Base-by-base conservation (phyloP, 2,329 filamentous ascomycete genomes). In the Nemania abortiva region DNA sequence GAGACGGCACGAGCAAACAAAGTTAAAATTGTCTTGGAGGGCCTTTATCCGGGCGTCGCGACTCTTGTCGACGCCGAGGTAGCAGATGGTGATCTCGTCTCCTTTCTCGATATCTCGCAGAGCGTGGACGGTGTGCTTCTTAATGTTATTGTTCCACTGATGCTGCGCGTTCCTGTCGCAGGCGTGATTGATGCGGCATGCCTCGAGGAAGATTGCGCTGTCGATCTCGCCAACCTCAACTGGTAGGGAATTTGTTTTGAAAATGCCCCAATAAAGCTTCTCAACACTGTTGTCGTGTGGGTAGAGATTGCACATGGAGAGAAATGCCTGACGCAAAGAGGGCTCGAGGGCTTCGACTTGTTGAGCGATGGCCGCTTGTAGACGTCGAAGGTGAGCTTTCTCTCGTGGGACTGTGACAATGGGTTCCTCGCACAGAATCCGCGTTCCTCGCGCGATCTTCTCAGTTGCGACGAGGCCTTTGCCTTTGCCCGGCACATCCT, bases 221-320 rank as follows among this genome's bases (percentile, higher is more conserved):
- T 29, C 9, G 37, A 34, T 34, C 18, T n/a, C 42, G 27, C 18
- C 29, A 15, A 15, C 22, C 53, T 66, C 64, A 54, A 31, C 53
- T 31, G 64, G 64, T 6, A 62, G 18, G 37, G 57, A n/a, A 34
- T 66, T 66, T 57, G 64, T 62, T 62, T 50, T 15, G n/a, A 66
- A 54, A 31, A 66, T 66, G 0, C 57, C 58, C 5, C 45, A 34
- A 53, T 58, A 66, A n/a, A n/a, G n/a, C 3, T 27, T 31, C 50
- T 56, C 45, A 22, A 42, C 42, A 52, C 3, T 13, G 47, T 56
- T 31, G 11, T 57, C 24, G 18, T 62, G 58, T 42, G 64, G 64
- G 37, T 66, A 50, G 49, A 66, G 62, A 50, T 66, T 66, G 52
- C 58, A 58, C 64, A 66, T 62, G 49, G 58, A 66, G 3, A 66